Percentiles rank a stretch among this genome's conserved stretches.
Conservation (phyloP, 2,329 filamentous ascomycete genomes). For the Fusarium tjaetaba region DNA sequence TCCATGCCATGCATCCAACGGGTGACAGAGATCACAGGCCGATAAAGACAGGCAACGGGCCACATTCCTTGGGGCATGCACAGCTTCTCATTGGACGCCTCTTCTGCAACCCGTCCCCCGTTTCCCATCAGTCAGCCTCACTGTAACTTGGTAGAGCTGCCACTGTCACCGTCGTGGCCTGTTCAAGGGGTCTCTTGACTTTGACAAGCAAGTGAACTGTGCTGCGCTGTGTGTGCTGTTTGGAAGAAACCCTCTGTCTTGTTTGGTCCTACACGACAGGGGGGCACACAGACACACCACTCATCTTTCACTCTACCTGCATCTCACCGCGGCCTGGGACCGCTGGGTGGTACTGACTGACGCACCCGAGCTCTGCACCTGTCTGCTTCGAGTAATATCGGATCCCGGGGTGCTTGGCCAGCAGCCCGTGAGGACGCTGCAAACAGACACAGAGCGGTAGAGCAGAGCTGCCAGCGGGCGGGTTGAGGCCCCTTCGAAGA, state of each 20-base stretch:
- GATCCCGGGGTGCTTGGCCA: conserved; percentile 28
- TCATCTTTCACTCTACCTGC: conserved; percentile 22
- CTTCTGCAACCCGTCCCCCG: conserved; percentile 29
- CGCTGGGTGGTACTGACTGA: conserved; percentile 39
- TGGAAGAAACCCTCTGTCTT: not conserved
- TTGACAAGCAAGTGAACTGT: conserved; percentile 11
- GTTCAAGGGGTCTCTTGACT: conserved; percentile 32
- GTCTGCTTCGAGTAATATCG: conserved; percentile 39
- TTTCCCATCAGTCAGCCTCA: conserved; percentile 42
- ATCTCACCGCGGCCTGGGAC: conserved; percentile 32
- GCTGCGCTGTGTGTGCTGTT: not conserved
- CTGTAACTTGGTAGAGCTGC: conserved; percentile 15
- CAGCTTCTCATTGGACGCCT: conserved; percentile 38
- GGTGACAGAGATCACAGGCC: conserved; percentile 34
- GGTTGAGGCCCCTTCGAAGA: conserved; percentile 37
- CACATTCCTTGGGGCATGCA: conserved; percentile 25
- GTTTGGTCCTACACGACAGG: conserved; percentile 4
- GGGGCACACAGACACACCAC: conserved; percentile 22
- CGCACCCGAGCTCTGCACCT: conserved; percentile 34
- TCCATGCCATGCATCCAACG: conserved; percentile 31
- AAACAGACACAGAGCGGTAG: conserved; percentile 6
- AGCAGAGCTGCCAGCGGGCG: conserved; percentile 32
- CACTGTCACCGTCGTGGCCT: conserved; percentile 27
- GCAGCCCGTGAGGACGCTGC: conserved; percentile 16
- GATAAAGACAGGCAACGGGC: conserved; percentile 26